Conservation (phyloP, 2,329 filamentous ascomycete genomes). For the Penicillium thymicola region DNA sequence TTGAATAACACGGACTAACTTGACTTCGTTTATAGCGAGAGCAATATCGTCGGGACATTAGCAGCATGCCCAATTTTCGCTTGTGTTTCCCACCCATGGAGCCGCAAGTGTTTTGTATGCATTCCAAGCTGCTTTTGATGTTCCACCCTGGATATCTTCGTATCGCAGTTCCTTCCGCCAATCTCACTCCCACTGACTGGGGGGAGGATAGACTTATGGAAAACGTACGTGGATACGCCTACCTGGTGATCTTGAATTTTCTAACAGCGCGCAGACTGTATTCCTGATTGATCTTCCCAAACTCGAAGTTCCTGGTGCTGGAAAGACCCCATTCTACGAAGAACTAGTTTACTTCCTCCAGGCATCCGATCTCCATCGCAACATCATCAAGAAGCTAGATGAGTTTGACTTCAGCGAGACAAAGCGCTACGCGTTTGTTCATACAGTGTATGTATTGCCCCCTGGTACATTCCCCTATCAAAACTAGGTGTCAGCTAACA, state of each 20-base stretch:
- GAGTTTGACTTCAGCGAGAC: slow-evolving; percentile 82
- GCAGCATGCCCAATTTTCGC: slow-evolving; percentile 53
- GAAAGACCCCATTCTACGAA: slow-evolving; percentile 59
- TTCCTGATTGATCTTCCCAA: slow-evolving; percentile 88
- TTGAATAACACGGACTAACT: background rate
- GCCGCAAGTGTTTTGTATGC: slow-evolving; percentile 71
- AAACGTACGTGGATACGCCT: slow-evolving; percentile 57
- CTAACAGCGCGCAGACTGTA: slow-evolving; percentile 55
- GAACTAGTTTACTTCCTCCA: slow-evolving; percentile 69
- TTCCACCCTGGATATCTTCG: slow-evolving; percentile 71
- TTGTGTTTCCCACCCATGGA: slow-evolving; percentile 80
- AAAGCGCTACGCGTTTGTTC: slow-evolving; percentile 70
- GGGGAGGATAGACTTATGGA: slow-evolving; percentile 76
- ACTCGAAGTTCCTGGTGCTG: slow-evolving; percentile 20
- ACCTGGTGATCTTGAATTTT: background rate
- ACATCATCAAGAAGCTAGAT: slow-evolving; percentile 64
- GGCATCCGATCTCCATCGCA: slow-evolving; percentile 62
- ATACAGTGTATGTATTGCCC: slow-evolving; percentile 66
- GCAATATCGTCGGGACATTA: slow-evolving; percentile 40
- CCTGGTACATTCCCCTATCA: background rate
- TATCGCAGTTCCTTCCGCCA: slow-evolving; percentile 82
- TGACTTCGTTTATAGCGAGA: slow-evolving; percentile 28
- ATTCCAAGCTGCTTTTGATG: slow-evolving; percentile 91
- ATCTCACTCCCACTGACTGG: slow-evolving; percentile 84
- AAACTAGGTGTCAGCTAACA: slow-evolving; percentile 10